phyloP scores from a whole-genome alignment of 2,329 filamentous ascomycete species.

The Calonectria crousiana region DNA sequence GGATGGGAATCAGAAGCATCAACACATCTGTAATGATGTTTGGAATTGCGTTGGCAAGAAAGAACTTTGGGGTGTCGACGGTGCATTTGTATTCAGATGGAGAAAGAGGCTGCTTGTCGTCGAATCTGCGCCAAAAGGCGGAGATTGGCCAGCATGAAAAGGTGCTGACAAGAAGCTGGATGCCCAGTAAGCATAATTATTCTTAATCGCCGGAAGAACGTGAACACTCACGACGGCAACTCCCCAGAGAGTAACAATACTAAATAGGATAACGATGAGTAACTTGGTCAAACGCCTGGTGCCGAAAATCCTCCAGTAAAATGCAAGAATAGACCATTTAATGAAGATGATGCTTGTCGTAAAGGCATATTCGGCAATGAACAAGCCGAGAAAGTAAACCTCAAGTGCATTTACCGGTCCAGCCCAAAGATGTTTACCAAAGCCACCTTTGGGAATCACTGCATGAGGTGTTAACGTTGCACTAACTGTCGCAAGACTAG shows the following conservation, averaged over 20 bases:
- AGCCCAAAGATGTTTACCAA: slow-evolving; percentile 1
- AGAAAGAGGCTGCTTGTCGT: neutral
- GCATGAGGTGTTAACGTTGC: neutral
- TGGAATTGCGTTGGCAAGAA: neutral
- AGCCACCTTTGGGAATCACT: neutral
- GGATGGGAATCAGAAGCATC: neutral
- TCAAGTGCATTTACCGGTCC: neutral
- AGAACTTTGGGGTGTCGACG: neutral
- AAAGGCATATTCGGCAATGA: neutral
- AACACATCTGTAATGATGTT: neutral
- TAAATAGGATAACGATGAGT: neutral
- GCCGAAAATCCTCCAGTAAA: neutral
- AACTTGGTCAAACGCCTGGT: neutral
- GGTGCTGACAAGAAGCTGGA: neutral
- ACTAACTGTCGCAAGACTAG: fast-evolving
- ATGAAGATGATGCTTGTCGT: neutral
- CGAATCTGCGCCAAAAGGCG: neutral
- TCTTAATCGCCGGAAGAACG: too few relatives aligned
- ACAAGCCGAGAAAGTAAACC: neutral
- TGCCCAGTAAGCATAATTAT: neutral
- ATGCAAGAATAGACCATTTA: neutral
- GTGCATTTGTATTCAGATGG: neutral
- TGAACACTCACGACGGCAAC: neutral
- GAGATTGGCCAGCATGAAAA: neutral
- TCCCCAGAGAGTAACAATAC: neutral